Percentiles rank a stretch among this genome's conserved stretches.
Conservation (phyloP, 73 alveolate genomes). For the Tetrahymena borealis region DNA sequence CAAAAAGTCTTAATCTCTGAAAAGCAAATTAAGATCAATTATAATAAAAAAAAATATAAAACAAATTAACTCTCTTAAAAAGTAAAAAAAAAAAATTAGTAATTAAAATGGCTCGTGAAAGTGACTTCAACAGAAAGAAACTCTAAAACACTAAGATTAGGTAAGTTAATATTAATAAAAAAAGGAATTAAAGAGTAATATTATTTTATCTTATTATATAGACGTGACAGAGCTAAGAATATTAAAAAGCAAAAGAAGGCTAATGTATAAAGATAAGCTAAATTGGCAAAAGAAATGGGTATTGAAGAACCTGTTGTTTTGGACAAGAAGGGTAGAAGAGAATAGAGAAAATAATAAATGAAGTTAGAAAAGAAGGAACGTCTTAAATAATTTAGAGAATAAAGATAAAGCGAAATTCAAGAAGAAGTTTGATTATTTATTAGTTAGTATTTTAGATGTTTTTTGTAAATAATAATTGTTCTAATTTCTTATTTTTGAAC, state of each 20-base stretch:
- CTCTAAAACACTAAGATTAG: background rate
- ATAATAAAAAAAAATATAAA: background rate
- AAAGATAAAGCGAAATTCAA: background rate
- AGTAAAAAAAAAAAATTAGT: background rate
- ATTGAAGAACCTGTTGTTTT: background rate
- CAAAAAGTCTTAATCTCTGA: too few species aligned
- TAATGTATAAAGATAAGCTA: background rate
- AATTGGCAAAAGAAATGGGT: background rate
- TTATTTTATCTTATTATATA: background rate
- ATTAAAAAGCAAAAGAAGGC: background rate
- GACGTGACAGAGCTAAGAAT: background rate
- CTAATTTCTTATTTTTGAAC: too few species aligned
- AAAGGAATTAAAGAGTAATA: background rate
- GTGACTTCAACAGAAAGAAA: background rate
- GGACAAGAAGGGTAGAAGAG: background rate
- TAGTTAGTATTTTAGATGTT: too few species aligned
- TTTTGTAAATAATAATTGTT: too few species aligned
- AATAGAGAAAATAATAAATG: background rate
- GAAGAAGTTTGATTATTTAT: background rate
- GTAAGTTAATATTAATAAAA: background rate
- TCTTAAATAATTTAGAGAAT: background rate
- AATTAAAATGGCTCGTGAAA: background rate
- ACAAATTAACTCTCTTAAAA: background rate
- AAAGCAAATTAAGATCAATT: too few species aligned
- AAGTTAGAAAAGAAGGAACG: background rate